Base-by-base conservation (phyloP, 2,329 filamentous ascomycete species). In the Fusarium compactum region DNA sequence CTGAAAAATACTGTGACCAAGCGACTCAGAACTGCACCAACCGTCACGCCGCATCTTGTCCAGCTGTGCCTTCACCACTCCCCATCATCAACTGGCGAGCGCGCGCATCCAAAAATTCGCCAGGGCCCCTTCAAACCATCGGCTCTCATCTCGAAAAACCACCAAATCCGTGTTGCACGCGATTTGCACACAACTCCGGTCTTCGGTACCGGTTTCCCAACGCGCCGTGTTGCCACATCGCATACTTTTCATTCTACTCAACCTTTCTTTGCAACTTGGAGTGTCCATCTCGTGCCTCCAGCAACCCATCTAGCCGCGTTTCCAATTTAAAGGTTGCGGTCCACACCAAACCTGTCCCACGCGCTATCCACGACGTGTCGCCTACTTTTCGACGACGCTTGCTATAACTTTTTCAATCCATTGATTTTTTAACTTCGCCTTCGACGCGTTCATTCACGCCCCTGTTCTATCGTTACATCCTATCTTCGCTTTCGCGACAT, bases 51-150 rank as follows among this genome's bases (percentile, higher is more conserved):
- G 80, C 82, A 84, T 83, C 82, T 83, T 83, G 82, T 81, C 72
- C 81, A 76, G 79, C 80, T 82, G 82, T 83, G 82, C 83, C 82
- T 83, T 85, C 83, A 84, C 84, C 82, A 84, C 80, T 84, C 84
- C 83, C 80, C 82, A 83, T 84, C 82, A 83, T 83, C 80, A 82
- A 80, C 76, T 76, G 81, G 82, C 81, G 80, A 85, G 82, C 79
- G 84, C 86, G 85, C 86, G 86, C 86, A 88, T 88, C 85, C 81
- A 85, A 87, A 86, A 86, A 85, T 86, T 87, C 86, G 83, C 85
- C 85, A 84, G 82, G 85, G 84, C 85, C 84, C 83, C 84, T 83
- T 83, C 83, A 84, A 85, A 84, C 80, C 85, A 88, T 88, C 86
- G 81, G 85, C 81, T 82, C 79, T 83, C 85, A 87, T 88, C 85